These are phyloP conservation scores for Coleophoma eucalyptorum DNA, from an alignment of 2,329 filamentous ascomycete genomes.

Conservation along the genomic window DNA sequence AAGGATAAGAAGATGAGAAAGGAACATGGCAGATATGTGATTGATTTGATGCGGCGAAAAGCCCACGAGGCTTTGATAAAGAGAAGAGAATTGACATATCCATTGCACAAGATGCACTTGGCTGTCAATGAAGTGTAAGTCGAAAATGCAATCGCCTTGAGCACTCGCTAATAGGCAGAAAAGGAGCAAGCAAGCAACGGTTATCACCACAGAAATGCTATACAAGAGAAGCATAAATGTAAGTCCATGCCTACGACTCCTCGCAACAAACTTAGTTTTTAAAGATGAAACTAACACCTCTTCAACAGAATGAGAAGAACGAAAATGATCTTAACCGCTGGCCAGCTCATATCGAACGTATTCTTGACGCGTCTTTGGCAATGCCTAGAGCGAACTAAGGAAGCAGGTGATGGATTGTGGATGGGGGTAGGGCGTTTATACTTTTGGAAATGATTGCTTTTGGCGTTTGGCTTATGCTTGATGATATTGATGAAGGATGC, in stretches of 20 bases:
- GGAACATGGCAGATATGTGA: slow-evolving; percentile 14
- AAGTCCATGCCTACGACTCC: neutral
- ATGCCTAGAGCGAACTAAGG: neutral
- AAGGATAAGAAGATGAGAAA: slow-evolving; percentile 8
- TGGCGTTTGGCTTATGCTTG: too few species aligned
- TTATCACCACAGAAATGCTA: neutral
- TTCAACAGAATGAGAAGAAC: neutral
- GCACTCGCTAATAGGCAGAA: neutral
- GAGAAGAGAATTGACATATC: slow-evolving; percentile 10
- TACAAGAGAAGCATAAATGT: slow-evolving; percentile 1
- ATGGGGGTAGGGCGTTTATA: too few species aligned
- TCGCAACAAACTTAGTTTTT: too few species aligned
- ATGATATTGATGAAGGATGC: too few species aligned
- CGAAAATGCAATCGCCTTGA: neutral
- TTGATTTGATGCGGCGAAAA: slow-evolving; percentile 14
- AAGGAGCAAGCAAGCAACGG: neutral
- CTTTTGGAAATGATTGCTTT: too few species aligned
- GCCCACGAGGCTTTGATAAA: slow-evolving; percentile 10
- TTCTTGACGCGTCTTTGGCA: neutral
- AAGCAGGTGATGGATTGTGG: too few species aligned
- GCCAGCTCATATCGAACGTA: neutral
- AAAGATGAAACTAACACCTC: too few species aligned
- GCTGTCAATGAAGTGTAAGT: neutral
- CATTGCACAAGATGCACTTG: slow-evolving; percentile 12
- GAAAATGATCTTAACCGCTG: neutral